phyloP scores from a whole-genome alignment of 2,329 filamentous ascomycete genomes.

The Orbilia oligospora region DNA sequence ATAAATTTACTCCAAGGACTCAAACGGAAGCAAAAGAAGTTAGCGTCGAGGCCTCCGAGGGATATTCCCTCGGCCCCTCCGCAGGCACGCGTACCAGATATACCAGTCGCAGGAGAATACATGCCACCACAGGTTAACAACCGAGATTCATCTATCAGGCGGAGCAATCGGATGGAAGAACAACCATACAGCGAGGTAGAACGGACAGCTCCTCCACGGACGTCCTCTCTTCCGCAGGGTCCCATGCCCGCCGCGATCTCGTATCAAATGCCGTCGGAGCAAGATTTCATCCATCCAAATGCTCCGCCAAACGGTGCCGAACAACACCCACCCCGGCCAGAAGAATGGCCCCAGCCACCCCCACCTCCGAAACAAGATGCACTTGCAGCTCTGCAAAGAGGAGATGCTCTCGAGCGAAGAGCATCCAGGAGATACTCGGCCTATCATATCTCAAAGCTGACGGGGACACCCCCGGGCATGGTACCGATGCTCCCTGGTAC shows the following conservation, averaged over 20 bases:
- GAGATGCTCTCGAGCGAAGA: conserved; percentile 90
- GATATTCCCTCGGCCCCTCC: conserved; percentile 63
- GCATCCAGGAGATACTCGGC: conserved; percentile 94
- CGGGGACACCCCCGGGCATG: conserved; percentile 83
- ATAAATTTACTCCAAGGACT: conserved; percentile 96
- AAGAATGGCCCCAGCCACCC: conserved; percentile 77
- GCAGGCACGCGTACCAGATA: conserved; percentile 67
- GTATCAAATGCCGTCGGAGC: conserved; percentile 57
- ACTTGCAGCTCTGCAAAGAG: conserved; percentile 88
- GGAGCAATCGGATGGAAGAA: conserved; percentile 40
- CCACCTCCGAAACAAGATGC: conserved; percentile 89
- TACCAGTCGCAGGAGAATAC: conserved; percentile 65
- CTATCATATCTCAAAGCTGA: conserved; percentile 95
- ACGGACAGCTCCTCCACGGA: conserved; percentile 62
- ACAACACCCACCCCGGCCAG: conserved; percentile 32
- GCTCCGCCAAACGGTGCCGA: conserved; percentile 29
- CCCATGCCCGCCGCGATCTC: conserved; percentile 41
- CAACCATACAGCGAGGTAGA: conserved; percentile 61
- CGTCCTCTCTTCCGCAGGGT: conserved; percentile 63
- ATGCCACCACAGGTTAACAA: conserved; percentile 25
- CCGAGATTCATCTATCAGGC: conserved; percentile 65
- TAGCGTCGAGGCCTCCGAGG: conserved; percentile 72
- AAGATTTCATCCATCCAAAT: conserved; percentile 45
- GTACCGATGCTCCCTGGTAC: conserved; percentile 84
- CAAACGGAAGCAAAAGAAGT: conserved; percentile 95